Evolutionary conservation across 306 rosid genomes (phyloP).

Genomic region (Ziziphus jujuba): DNA sequence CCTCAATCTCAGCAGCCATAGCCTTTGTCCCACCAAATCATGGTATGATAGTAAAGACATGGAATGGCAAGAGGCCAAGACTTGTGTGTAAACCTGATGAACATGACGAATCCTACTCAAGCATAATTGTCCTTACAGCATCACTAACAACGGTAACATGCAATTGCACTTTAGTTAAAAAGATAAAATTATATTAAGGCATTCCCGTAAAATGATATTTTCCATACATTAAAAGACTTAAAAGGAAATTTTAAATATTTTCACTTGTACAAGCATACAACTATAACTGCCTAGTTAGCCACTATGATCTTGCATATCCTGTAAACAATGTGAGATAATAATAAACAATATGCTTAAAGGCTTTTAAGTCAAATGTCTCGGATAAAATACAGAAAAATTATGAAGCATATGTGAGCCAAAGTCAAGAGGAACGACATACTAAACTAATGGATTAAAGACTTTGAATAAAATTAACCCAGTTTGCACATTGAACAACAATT

Average conservation of each 20-base stretch:
- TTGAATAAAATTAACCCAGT: background rate
- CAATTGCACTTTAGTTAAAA: constrained; percentile 4
- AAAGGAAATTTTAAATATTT: background rate
- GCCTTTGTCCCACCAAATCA: constrained; percentile 98
- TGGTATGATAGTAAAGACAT: constrained; percentile 94
- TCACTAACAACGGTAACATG: constrained; percentile 1
- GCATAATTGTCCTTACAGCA: constrained; percentile 29
- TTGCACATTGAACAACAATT: background rate
- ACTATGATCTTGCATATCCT: too few species aligned
- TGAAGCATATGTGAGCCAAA: background rate
- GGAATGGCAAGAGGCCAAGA: constrained; percentile 97
- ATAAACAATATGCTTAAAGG: too few species aligned
- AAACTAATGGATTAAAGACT: background rate
- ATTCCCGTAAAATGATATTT: background rate
- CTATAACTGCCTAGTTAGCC: background rate
- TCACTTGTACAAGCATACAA: background rate
- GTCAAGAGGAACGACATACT: background rate
- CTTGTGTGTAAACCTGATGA: constrained; percentile 93
- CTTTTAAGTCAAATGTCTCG: too few species aligned
- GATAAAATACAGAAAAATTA: background rate
- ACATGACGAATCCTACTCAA: constrained; percentile 94
- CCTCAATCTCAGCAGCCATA: constrained; percentile 99
- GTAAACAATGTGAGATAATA: too few species aligned
- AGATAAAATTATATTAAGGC: background rate
- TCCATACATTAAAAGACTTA: background rate